These are phyloP conservation scores for Tuber umbilicatum DNA, from an alignment of 495 filamentous ascomycete genomes.

Conservation along the genomic window DNA sequence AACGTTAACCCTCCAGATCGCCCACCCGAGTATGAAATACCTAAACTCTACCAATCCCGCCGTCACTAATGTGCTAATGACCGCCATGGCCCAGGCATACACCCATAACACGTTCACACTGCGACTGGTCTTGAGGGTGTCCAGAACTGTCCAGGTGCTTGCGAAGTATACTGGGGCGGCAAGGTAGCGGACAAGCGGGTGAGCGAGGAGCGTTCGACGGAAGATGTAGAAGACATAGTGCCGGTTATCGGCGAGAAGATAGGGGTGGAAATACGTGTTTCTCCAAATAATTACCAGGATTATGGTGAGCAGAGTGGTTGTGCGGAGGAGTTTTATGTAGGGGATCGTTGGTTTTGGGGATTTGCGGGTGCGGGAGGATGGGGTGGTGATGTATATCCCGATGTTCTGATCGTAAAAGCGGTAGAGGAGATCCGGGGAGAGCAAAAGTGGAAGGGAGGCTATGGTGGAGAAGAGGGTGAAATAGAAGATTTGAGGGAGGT, in stretches of 20 bases:
- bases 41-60: conserved; percentile 90
- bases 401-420: conserved; percentile 45
- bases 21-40: conserved; percentile 93
- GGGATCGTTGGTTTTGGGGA: conserved; percentile 5
- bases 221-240: conserved; percentile 98
- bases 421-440: conserved; percentile 47
- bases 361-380: not conserved
- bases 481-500: conserved; percentile 89
- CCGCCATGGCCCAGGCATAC: conserved; percentile 47
- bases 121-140: conserved; percentile 36
- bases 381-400: conserved; percentile 20
- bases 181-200: conserved; percentile 59
- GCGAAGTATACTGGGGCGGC: conserved; percentile 58
- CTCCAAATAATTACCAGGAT: conserved; percentile 58
- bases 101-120: conserved; percentile 27
- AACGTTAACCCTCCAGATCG: conserved; percentile 81
- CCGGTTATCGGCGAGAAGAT: conserved; percentile 90
- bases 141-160: conserved; percentile 58
- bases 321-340: conserved; percentile 17
- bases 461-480: conserved; percentile 82
- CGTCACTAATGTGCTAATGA: conserved; percentile 68
- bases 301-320: conserved; percentile 43
- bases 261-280: conserved; percentile 94
- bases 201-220: conserved; percentile 64
- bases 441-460: conserved; percentile 75